phyloP scores from a whole-genome alignment of 164 flowering plant species.

The Liriodendron chinense region DNA sequence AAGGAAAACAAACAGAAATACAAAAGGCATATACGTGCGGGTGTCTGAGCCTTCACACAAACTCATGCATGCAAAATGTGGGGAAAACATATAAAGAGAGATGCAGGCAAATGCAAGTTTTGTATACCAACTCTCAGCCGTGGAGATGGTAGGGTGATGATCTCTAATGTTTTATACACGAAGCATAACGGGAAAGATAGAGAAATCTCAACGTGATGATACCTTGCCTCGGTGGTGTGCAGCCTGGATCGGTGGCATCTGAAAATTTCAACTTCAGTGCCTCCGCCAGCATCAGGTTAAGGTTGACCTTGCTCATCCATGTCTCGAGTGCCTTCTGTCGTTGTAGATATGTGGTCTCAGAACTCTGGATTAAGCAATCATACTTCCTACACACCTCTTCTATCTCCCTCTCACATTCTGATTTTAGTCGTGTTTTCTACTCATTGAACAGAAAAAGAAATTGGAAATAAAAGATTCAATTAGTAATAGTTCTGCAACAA shows the following conservation, averaged over 20 bases:
- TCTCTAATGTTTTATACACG: too few species aligned
- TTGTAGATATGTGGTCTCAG: slow-evolving; percentile 36
- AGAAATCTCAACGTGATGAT: neutral
- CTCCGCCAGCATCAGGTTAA: slow-evolving; percentile 59
- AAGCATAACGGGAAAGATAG: neutral
- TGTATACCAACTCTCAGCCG: too few species aligned
- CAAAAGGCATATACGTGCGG: too few species aligned
- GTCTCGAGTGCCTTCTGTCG: slow-evolving; percentile 41
- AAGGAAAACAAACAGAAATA: too few species aligned
- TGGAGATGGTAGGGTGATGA: too few species aligned
- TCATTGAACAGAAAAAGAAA: slow-evolving; percentile 7
- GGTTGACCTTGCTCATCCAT: slow-evolving; percentile 33
- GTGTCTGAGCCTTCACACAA: too few species aligned
- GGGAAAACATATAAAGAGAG: too few species aligned
- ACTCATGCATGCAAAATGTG: too few species aligned
- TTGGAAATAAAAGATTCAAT: neutral
- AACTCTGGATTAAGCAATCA: slow-evolving; percentile 38
- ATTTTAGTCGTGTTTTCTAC: slow-evolving; percentile 53
- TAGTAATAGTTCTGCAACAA: neutral
- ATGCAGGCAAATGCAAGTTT: too few species aligned
- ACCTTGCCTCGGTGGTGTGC: slow-evolving; percentile 6
- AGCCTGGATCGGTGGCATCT: slow-evolving; percentile 16
- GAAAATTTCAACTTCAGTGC: slow-evolving; percentile 48
- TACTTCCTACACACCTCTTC: slow-evolving; percentile 60
- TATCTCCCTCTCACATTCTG: slow-evolving; percentile 69